Conservation (phyloP, 306 rosid genomes). For the Echinosophora koreensis region DNA sequence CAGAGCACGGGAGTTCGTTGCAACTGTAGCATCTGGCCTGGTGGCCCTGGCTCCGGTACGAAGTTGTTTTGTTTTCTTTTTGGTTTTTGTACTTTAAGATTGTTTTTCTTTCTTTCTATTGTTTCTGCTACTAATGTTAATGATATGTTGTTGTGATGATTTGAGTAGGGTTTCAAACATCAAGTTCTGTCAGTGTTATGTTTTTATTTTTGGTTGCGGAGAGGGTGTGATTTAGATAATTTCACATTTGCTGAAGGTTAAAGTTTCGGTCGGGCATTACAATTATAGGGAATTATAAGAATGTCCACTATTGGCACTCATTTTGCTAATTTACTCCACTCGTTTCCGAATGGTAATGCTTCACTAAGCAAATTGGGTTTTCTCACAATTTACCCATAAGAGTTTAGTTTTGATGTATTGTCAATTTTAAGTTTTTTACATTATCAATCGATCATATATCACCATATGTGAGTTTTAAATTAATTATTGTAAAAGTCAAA, state of each 20-base stretch:
- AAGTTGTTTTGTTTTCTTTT: not conserved
- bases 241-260: conserved; percentile 14
- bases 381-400: not conserved
- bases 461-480: too few species aligned
- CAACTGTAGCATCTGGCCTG: conserved; percentile 58
- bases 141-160: conserved; percentile 7
- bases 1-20: conserved; percentile 51
- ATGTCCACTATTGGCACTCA: not conserved
- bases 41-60: conserved; percentile 71
- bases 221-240: not conserved
- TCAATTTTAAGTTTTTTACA: too few species aligned
- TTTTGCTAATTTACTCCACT: not conserved
- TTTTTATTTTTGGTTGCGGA: not conserved
- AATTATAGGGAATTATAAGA: too few species aligned
- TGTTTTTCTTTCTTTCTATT: not conserved
- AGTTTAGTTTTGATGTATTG: too few species aligned
- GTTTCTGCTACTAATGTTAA: not conserved
- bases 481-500: too few species aligned
- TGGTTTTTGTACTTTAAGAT: not conserved
- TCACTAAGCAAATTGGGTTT: not conserved
- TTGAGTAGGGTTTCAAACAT: not conserved
- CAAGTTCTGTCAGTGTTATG: conserved; percentile 16
- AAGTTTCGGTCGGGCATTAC: not conserved
- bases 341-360: not conserved
- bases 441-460: too few species aligned